Percentiles rank a stretch among this genome's conserved stretches.
Conservation (phyloP, 257 asterid species). For the Solanum clarkiae region DNA sequence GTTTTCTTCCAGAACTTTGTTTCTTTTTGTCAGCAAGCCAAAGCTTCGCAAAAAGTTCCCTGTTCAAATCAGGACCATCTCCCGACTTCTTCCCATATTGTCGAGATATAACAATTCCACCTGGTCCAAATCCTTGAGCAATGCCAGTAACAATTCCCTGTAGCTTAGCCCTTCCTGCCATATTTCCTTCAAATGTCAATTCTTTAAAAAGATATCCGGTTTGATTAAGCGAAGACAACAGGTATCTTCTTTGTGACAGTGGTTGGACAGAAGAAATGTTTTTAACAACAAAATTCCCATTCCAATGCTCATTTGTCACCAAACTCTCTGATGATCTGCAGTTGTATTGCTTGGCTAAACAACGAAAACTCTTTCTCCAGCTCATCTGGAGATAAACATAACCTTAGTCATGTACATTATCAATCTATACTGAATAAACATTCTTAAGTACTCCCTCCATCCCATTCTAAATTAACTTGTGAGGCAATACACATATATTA, state of each 20-base stretch:
- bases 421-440: neutral
- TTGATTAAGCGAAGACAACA: neutral
- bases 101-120: slow-evolving; percentile 15
- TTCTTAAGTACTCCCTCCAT: neutral
- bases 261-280: slow-evolving; percentile 10
- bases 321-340: slow-evolving; percentile 12
- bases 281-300: slow-evolving; percentile 9
- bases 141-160: slow-evolving; percentile 14
- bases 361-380: slow-evolving; percentile 30
- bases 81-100: slow-evolving; percentile 21
- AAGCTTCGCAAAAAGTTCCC: slow-evolving; percentile 65
- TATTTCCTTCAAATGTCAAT: slow-evolving; percentile 7
- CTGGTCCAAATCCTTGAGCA: slow-evolving; percentile 9
- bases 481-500: too few relatives aligned
- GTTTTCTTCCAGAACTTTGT: slow-evolving; percentile 12
- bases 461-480: too few relatives aligned
- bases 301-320: slow-evolving; percentile 11
- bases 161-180: slow-evolving; percentile 18
- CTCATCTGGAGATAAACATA: slow-evolving; percentile 26
- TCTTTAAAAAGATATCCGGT: neutral
- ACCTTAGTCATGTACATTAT: neutral
- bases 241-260: slow-evolving; percentile 19
- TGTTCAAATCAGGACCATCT: slow-evolving; percentile 43
- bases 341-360: slow-evolving; percentile 19
- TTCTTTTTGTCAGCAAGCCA: slow-evolving; percentile 60